Conservation (phyloP, 345 rosid genomes). For the Eutrema yunnanense region DNA sequence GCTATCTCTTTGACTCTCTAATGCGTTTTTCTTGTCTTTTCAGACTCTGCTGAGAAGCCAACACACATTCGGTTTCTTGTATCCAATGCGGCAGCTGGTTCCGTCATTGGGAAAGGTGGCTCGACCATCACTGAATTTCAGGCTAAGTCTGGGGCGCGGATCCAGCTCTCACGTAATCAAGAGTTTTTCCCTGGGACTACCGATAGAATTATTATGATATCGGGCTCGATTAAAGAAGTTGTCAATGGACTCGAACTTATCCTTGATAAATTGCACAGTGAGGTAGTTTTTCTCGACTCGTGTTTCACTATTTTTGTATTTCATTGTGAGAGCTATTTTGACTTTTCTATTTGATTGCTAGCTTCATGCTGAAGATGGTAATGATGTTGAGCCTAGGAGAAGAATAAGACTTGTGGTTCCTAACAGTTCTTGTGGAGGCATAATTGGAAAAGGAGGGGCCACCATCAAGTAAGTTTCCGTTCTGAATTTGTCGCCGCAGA, state of each 20-base stretch:
- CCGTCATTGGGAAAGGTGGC: slow-evolving; percentile 98
- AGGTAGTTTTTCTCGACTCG: slow-evolving; percentile 45
- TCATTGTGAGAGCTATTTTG: neutral
- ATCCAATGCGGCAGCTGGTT: slow-evolving; percentile 98
- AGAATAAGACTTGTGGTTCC: slow-evolving; percentile 93
- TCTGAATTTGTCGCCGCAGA: neutral
- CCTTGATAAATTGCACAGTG: slow-evolving; percentile 74
- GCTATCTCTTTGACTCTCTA: neutral
- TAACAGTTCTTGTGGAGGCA: slow-evolving; percentile 94
- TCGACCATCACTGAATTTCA: slow-evolving; percentile 95
- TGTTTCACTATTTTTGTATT: neutral
- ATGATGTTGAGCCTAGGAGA: slow-evolving; percentile 72
- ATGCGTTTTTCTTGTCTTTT: neutral
- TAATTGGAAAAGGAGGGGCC: slow-evolving; percentile 98
- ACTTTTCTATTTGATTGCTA: slow-evolving; percentile 29
- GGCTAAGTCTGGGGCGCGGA: slow-evolving; percentile 88
- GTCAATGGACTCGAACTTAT: slow-evolving; percentile 79
- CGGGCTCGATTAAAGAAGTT: slow-evolving; percentile 72
- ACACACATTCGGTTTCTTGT: slow-evolving; percentile 84
- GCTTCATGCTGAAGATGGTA: slow-evolving; percentile 73
- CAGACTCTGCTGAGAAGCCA: slow-evolving; percentile 75
- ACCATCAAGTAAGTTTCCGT: slow-evolving; percentile 71
- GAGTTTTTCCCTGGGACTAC: slow-evolving; percentile 95
- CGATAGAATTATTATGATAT: slow-evolving; percentile 86
- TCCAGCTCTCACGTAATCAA: slow-evolving; percentile 90